Base-by-base conservation (phyloP, 1,284 basidiomycete species). In the Sporisorium graminicola region DNA sequence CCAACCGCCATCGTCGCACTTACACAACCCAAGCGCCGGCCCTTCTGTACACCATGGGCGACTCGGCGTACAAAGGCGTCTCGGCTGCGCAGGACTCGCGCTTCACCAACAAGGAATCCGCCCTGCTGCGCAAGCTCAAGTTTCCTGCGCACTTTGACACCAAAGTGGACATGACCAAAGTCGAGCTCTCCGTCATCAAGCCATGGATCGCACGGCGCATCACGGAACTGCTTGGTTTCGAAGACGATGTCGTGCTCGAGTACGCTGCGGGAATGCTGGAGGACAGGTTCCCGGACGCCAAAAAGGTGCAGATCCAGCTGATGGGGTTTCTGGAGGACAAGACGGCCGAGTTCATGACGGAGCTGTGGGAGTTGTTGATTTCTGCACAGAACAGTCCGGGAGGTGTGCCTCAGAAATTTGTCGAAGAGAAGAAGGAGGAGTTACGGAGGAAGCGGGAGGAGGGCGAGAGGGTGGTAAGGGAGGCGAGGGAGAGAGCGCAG, bases 211-310 rank as follows among this genome's bases (percentile, higher is more conserved):
- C 93, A 5, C 93, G 93, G 87, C 93, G 94, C 84, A 91, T 97
- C 61, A 90, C 92, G 5, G 92, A 95, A 79, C 89, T 98, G 24
- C 90, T 96, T 42, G 94, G 94, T 6, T 91, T 98, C 56, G 96
- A 99, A 84, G 96, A 99, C 86, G 96, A 99, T 83, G 92, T 99
- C 42, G 92, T 99, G 31, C 91, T 97, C 27, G 96, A 98, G 86
- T 98, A 97, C 85, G 94, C 94, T 18, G 93, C 94, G 90, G 93
- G 94, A 22, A 89, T 98, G 49, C 87, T 99, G 8, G 96, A 99
- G 85, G 88, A 91, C 53, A 91, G 93, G n/a, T 91, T 89, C 8
- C 94, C 94, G 5, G 96, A 99, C 86, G 94, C 95, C 7, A 91
- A 91, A 86, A 94, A 93, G 87, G 94, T 98, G 91, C 95, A 98